These are phyloP conservation scores for Populus nigra DNA, from an alignment of 345 rosid genomes.

Conservation along the genomic window DNA sequence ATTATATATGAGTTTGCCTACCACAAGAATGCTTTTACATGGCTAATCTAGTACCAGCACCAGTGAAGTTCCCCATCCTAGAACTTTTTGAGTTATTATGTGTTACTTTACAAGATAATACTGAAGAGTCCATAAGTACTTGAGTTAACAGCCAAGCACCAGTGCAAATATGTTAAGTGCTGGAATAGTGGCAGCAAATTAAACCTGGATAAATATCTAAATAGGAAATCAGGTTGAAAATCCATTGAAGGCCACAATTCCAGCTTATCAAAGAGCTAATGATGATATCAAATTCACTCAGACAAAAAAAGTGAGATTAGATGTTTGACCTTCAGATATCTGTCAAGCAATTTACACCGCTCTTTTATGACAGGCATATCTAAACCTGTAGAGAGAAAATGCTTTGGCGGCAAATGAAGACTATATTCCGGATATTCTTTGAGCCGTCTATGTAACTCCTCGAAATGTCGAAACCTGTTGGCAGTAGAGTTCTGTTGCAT, in stretches of 20 bases:
- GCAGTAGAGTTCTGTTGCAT: slow-evolving; percentile 16
- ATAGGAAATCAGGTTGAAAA: neutral
- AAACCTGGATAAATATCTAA: neutral
- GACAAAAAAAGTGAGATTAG: slow-evolving; percentile 9
- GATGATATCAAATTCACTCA: neutral
- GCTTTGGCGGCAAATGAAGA: slow-evolving; percentile 96
- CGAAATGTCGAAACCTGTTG: slow-evolving; percentile 93
- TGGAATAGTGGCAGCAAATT: neutral
- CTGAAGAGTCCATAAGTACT: neutral
- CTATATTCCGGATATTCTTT: slow-evolving; percentile 83
- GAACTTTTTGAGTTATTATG: neutral
- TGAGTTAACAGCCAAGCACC: neutral
- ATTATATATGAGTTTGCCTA: too few relatives aligned
- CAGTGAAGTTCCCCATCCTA: neutral
- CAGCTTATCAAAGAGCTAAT: neutral
- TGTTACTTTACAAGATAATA: neutral
- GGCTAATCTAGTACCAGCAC: neutral
- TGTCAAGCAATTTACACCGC: slow-evolving; percentile 83
- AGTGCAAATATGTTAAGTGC: neutral
- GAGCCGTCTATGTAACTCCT: slow-evolving; percentile 94
- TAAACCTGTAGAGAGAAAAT: slow-evolving; percentile 89
- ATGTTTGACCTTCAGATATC: slow-evolving; percentile 73
- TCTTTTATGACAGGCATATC: slow-evolving; percentile 79
- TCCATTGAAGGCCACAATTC: neutral
- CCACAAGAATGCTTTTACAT: neutral